phyloP scores from a whole-genome alignment of 495 filamentous ascomycete species.

The Penicillium psychrofluorescens region DNA sequence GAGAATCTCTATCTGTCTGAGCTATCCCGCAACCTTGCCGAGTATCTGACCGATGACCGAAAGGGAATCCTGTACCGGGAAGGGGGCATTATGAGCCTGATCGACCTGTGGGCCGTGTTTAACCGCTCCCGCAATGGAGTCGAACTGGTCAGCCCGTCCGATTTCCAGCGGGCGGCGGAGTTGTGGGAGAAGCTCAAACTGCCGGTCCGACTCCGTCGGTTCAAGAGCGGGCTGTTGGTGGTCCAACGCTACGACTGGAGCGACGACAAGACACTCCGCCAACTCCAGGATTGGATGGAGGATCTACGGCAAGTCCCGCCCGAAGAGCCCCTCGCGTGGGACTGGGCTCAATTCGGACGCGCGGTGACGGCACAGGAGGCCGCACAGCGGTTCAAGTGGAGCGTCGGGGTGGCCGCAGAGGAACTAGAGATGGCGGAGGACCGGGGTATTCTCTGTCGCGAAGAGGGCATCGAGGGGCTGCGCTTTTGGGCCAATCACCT shows the following conservation, averaged over 20 bases:
- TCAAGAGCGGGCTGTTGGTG: constrained; percentile 87
- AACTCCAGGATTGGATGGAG: constrained; percentile 68
- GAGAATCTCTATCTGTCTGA: constrained; percentile 64
- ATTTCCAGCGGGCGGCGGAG: constrained; percentile 83
- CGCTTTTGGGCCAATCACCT: constrained; percentile 75
- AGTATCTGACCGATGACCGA: constrained; percentile 88
- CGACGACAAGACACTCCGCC: constrained; percentile 79
- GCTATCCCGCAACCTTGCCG: constrained; percentile 80
- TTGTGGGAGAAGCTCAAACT: constrained; percentile 85
- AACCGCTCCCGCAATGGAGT: constrained; percentile 94
- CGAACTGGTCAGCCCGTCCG: constrained; percentile 83
- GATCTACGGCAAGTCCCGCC: constrained; percentile 62
- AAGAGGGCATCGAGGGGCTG: constrained; percentile 75
- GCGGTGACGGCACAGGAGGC: constrained; percentile 86
- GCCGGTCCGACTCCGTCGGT: constrained; percentile 77
- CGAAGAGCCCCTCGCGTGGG: constrained; percentile 59
- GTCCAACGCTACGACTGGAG: constrained; percentile 84
- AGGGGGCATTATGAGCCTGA: constrained; percentile 89
- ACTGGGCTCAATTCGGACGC: constrained; percentile 67
- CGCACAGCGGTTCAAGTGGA: constrained; percentile 93
- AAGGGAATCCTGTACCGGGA: constrained; percentile 73
- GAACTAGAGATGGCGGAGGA: constrained; percentile 97
- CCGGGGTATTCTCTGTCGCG: constrained; percentile 71
- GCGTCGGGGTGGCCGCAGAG: constrained; percentile 92
- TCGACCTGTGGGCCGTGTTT: constrained; percentile 95